Evolutionary conservation across 352 stramenopile genomes (phyloP), one percentile per base, ranked within the genome.

Genomic region (Phytophthora sp.): DNA sequence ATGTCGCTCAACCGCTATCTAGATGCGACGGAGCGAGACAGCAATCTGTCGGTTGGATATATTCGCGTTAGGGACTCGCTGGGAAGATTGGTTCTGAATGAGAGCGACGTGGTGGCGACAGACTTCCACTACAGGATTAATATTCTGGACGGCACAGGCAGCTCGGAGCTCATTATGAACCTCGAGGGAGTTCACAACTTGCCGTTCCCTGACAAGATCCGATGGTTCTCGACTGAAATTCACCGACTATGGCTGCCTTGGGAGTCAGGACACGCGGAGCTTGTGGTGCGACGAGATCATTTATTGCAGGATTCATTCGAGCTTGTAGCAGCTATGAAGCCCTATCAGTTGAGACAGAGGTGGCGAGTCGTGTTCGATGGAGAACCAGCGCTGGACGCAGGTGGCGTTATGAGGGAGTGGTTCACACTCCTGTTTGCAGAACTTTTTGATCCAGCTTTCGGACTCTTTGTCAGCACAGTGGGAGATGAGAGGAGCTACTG

Each of bases 401-500:
- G 91, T 27, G 91, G 89, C 8, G 77, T 97, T 23, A 92, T 96
- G 77, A 84, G 91, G 17, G 91, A 96, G 65, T 97, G 91, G 91
- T 96, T 97, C 59, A 91, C 83, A 27, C 71, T 97, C 12, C 62
- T 96, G 13, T 92, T 91, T 49, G 66, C 67, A 0, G 86, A 92
- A 54, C 54, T 97, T 2, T 97, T 97, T 20, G 87, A 94, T 51
- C 85, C 84, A 0, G 57, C 65, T 0, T 84, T 92, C 28, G 91
- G 88, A 5, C 72, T 96, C 20, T 97, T 96, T 54, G 62, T 84
- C 11, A 84, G 75, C 13, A 89, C 80, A 1, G 76, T 88, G 27
- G 82, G 78, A 15, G 83, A 94, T 35, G 83, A 92, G 43, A 77
- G 80, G 23, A 89, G 84, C 46, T 96, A 94, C 66, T 93, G 85